Evolutionary conservation across 2,329 filamentous ascomycete genomes (phyloP).

Genomic region (Xylaria sp.): DNA sequence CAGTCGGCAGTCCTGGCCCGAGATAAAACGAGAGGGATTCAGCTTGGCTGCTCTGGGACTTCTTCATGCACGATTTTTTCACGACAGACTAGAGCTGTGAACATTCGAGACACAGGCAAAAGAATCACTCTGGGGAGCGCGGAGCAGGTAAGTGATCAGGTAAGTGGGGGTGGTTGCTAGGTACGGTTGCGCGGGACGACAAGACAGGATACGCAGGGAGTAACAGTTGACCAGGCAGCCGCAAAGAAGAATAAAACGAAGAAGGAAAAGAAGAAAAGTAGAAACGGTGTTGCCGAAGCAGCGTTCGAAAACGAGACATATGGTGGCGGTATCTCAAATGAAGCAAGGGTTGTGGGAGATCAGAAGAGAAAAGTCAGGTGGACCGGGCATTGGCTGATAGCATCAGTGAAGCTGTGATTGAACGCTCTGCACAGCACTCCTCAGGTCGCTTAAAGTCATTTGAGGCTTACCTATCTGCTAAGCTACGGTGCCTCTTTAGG

Average conservation of each 20-base stretch:
- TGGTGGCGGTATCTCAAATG: slow-evolving; percentile 10
- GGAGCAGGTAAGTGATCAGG: background rate
- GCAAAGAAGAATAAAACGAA: background rate
- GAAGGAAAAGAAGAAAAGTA: background rate
- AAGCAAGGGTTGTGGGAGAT: slow-evolving; percentile 17
- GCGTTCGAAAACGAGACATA: background rate
- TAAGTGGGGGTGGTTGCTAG: slow-evolving; percentile 28
- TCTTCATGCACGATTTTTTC: slow-evolving; percentile 19
- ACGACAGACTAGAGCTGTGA: slow-evolving; percentile 9
- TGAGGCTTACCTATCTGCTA: slow-evolving; percentile 12
- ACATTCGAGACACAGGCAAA: slow-evolving; percentile 7
- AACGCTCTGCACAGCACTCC: background rate
- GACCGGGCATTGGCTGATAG: slow-evolving; percentile 13
- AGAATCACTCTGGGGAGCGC: background rate
- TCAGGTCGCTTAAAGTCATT: background rate
- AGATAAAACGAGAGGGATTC: slow-evolving; percentile 25
- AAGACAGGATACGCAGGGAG: background rate
- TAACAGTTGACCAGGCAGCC: background rate
- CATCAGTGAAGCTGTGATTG: slow-evolving; percentile 30
- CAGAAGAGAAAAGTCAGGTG: slow-evolving; percentile 27
- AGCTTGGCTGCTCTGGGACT: slow-evolving; percentile 12
- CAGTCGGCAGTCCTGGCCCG: slow-evolving; percentile 41
- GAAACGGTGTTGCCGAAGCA: background rate
- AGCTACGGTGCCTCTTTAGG: slow-evolving; percentile 1
- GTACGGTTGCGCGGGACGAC: slow-evolving; percentile 19